A percentile compares a stretch with the other conserved stretches of the same genome.
Conservation (phyloP, 73 alveolate species). For the Blepharisma japonicum region DNA sequence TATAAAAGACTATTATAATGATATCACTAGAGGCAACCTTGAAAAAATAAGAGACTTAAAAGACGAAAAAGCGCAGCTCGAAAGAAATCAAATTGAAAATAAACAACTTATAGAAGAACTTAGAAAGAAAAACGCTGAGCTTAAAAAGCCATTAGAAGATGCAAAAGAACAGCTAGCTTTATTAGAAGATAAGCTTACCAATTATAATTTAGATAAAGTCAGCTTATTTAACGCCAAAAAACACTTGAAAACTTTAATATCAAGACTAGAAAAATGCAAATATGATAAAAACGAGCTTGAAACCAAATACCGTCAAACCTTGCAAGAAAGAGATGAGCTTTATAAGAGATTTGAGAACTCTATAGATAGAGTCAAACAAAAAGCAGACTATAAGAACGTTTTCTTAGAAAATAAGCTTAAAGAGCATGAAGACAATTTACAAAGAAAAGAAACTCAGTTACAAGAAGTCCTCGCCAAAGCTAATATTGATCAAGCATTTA, state of each 20-base stretch:
- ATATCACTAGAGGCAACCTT: constrained; percentile 87
- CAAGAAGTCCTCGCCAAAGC: constrained; percentile 68
- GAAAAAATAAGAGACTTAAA: constrained; percentile 83
- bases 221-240: constrained; percentile 66
- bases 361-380: constrained; percentile 37
- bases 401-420: constrained; percentile 49
- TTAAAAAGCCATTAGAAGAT: constrained; percentile 56
- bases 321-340: constrained; percentile 44
- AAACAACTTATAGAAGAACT: constrained; percentile 60
- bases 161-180: neutral
- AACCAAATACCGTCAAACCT: constrained; percentile 62
- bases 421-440: constrained; percentile 65
- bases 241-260: constrained; percentile 49
- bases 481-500: constrained; percentile 52
- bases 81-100: constrained; percentile 51
- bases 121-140: constrained; percentile 50
- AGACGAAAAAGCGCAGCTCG: constrained; percentile 64
- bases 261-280: constrained; percentile 53
- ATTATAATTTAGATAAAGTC: constrained; percentile 62
- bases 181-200: constrained; percentile 33
- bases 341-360: constrained; percentile 53
- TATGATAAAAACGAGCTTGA: constrained; percentile 68
- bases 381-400: constrained; percentile 54
- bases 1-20: constrained; percentile 85
- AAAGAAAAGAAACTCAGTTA: constrained; percentile 40